Base-by-base conservation (phyloP, 768 basidiomycete genomes). In the Boletus rubroflammeus region DNA sequence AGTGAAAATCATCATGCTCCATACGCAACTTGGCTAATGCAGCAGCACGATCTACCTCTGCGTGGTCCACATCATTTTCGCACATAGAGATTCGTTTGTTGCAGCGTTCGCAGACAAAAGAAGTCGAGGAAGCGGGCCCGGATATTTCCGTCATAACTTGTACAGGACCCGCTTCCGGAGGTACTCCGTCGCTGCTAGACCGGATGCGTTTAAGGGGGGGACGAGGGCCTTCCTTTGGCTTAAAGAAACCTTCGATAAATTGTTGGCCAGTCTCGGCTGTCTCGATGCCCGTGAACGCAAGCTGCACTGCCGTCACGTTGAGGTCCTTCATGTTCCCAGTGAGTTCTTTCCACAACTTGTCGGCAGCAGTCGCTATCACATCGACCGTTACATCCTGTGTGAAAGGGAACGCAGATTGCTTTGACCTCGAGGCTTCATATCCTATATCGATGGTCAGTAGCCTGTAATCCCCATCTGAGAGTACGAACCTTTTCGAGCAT, bases 1-100 rank as follows among this genome's bases (percentile, higher is more conserved):
- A 84, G 69, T 98, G 95, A 68, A 83, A 97, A 71, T 97, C 95
- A 34, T 82, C 79, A 62, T 98, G 95, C 65, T 97, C 95, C 68
- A 79, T 60, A 50, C 75, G 76, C 51, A 82, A 64, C 55, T 70
- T 70, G 6, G 69, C 73, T 35, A 86, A 61, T 57, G 72, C 74
- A 46, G 62, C 59, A n/a, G 58, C 64, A 29, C 41, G 60, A 5
- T 64, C 75, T 38, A 60, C 64, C 49, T 64, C 70, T 47, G 56
- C 49, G 41, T 51, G 54, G 28, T 48, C 49, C 28, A 49, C 21
- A 46, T 56, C 56, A 43, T 53, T 63, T 41, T 62, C 62, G 35
- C 68, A 59, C 39, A 78, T 62, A 29, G 68, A 53, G 25, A 85
- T 72, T 28, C 63, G 74, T 66, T 79, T 78, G 31, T 73, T 72